Evolutionary conservation across 345 rosid species (phyloP).

Genomic region (Kandelia obovata): DNA sequence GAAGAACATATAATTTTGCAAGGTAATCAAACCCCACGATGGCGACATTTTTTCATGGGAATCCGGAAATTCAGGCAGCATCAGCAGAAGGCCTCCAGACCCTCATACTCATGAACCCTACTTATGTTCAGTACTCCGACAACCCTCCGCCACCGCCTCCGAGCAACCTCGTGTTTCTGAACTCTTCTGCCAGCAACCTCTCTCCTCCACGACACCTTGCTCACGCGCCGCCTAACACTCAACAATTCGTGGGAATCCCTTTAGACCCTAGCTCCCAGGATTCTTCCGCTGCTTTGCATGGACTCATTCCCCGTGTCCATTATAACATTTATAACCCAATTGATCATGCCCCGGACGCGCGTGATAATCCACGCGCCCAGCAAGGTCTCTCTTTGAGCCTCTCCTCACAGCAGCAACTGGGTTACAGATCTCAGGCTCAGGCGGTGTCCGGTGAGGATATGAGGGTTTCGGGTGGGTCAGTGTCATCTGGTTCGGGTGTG

Average conservation of each 20-base stretch:
- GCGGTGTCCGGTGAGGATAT: constrained; percentile 45
- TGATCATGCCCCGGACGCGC: constrained; percentile 48
- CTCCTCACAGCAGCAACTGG: constrained; percentile 66
- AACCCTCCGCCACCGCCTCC: constrained; percentile 39
- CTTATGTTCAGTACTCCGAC: constrained; percentile 78
- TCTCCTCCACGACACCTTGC: constrained; percentile 24
- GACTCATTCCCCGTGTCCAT: constrained; percentile 72
- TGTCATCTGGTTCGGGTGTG: constrained; percentile 71
- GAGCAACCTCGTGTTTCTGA: constrained; percentile 48
- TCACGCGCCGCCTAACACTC: constrained; percentile 58
- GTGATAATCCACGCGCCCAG: constrained; percentile 70
- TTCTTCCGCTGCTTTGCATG: constrained; percentile 65
- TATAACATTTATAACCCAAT: constrained; percentile 65
- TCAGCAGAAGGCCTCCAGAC: constrained; percentile 76
- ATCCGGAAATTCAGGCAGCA: constrained; percentile 60
- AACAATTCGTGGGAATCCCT: constrained; percentile 86
- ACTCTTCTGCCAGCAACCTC: constrained; percentile 40
- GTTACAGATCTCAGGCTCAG: constrained; percentile 46
- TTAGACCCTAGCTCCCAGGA: constrained; percentile 49
- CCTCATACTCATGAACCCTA: constrained; percentile 94
- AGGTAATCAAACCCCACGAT: constrained; percentile 25
- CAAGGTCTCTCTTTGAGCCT: constrained; percentile 80
- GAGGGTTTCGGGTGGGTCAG: constrained; percentile 50
- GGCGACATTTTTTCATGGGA: constrained; percentile 84
- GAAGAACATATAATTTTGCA: constrained; percentile 11